These are phyloP conservation scores for Ilex aquifolium DNA, from an alignment of 257 asterid genomes.

Conservation along the genomic window DNA sequence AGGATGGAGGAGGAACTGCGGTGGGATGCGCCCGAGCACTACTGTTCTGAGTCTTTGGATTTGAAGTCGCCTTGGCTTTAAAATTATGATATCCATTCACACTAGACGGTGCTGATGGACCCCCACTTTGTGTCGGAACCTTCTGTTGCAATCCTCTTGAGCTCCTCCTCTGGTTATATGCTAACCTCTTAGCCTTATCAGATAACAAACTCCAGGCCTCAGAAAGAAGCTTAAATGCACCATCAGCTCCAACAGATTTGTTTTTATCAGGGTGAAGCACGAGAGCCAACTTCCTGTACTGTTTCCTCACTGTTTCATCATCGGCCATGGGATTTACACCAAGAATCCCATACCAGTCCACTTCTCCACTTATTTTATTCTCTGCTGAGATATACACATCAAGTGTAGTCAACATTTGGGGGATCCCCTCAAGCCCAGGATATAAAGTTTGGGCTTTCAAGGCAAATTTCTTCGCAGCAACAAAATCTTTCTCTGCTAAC, in stretches of 20 bases:
- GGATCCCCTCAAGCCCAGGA: constrained; percentile 53
- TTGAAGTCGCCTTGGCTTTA: constrained; percentile 24
- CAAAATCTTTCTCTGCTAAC: constrained; percentile 48
- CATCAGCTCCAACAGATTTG: constrained; percentile 56
- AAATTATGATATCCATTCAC: constrained; percentile 45
- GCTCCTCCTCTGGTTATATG: constrained; percentile 54
- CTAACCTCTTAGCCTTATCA: constrained; percentile 52
- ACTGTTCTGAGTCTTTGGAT: constrained; percentile 30
- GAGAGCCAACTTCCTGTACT: constrained; percentile 67
- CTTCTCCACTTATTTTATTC: constrained; percentile 54
- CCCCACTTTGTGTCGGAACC: constrained; percentile 33
- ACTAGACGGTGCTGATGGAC: constrained; percentile 42
- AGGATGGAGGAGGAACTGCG: constrained; percentile 31
- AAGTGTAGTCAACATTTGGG: constrained; percentile 53
- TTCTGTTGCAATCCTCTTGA: constrained; percentile 39
- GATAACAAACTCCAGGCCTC: constrained; percentile 74
- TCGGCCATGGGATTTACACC: constrained; percentile 57
- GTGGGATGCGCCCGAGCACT: constrained; percentile 20
- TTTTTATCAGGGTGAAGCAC: constrained; percentile 83
- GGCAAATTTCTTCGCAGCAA: constrained; percentile 58
- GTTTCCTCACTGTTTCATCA: constrained; percentile 55
- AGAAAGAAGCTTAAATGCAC: constrained; percentile 63
- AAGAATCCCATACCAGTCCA: constrained; percentile 72
- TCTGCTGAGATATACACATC: constrained; percentile 60
- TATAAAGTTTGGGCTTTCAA: constrained; percentile 56